These are phyloP conservation scores for Chloranthus sessilifolius DNA, from an alignment of 164 flowering plant genomes.

Conservation along the genomic window DNA sequence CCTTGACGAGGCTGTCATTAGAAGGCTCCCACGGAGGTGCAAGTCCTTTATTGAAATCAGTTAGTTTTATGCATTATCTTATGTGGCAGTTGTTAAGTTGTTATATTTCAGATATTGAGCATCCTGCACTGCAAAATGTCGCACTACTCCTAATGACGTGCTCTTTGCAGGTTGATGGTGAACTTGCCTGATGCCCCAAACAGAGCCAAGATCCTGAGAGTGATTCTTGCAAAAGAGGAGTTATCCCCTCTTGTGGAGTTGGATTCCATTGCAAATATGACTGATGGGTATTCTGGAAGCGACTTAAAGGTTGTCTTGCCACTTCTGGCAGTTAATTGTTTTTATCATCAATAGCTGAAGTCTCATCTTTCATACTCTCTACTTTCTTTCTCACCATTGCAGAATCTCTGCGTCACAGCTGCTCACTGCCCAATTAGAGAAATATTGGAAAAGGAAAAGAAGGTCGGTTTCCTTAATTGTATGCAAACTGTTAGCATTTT, in stretches of 20 bases:
- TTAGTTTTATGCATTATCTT: not conserved
- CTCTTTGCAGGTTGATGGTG: slow-evolving; percentile 71
- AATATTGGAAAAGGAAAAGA: slow-evolving; percentile 81
- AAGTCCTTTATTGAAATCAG: slow-evolving; percentile 5
- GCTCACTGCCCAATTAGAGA: slow-evolving; percentile 91
- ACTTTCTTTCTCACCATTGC: slow-evolving; percentile 15
- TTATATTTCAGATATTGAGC: not conserved
- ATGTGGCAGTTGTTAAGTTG: not conserved
- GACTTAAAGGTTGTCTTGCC: slow-evolving; percentile 69
- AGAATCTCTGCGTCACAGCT: slow-evolving; percentile 96
- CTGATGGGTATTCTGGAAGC: slow-evolving; percentile 94
- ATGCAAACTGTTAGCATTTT: too few species aligned
- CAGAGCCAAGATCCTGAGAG: slow-evolving; percentile 79
- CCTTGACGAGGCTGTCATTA: slow-evolving; percentile 93
- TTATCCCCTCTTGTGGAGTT: slow-evolving; percentile 70
- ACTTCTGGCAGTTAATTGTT: not conserved
- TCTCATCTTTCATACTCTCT: slow-evolving; percentile 1
- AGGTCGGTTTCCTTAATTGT: slow-evolving; percentile 35
- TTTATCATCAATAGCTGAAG: not conserved
- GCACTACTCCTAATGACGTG: slow-evolving; percentile 3
- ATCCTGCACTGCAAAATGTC: not conserved
- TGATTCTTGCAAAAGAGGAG: slow-evolving; percentile 85
- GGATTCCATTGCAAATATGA: slow-evolving; percentile 76
- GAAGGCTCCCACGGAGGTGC: slow-evolving; percentile 93
- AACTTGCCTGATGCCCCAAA: slow-evolving; percentile 87